A percentile compares a stretch with the other conserved stretches of the same genome.
Evolutionary conservation across 352 stramenopile genomes (phyloP).

Genomic region (Nothophytophthora sp.): DNA sequence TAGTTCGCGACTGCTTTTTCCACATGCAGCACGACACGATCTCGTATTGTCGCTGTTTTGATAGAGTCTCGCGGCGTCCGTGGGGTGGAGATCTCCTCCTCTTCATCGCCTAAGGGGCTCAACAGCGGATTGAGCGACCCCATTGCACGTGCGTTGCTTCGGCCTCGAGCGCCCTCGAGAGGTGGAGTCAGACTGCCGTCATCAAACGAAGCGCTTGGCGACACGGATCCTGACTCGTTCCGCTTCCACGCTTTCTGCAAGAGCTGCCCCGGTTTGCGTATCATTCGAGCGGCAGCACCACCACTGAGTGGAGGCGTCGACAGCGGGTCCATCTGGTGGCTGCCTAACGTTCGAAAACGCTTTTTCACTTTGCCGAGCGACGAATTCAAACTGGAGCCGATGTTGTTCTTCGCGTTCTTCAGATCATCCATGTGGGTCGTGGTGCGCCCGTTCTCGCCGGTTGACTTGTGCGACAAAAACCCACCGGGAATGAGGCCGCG

Average conservation of each 20-base stretch:
- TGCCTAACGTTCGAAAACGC: conserved; percentile 61
- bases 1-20: conserved; percentile 64
- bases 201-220: conserved; percentile 29
- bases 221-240: conserved; percentile 22
- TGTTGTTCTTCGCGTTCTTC: conserved; percentile 74
- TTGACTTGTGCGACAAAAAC: conserved; percentile 36
- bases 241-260: conserved; percentile 65
- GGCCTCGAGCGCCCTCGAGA: conserved; percentile 13
- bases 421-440: conserved; percentile 61
- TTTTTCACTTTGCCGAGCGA: conserved; percentile 78
- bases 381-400: conserved; percentile 72
- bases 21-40: conserved; percentile 55
- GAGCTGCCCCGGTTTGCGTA: conserved; percentile 67
- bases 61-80: conserved; percentile 6
- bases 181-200: conserved; percentile 23
- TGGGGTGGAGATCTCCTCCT: conserved; percentile 8
- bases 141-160: conserved; percentile 12
- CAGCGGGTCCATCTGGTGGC: conserved; percentile 45
- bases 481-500: conserved; percentile 42
- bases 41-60: conserved; percentile 33
- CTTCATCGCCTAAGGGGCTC: conserved; percentile 21
- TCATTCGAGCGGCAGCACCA: conserved; percentile 57
- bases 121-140: conserved; percentile 24
- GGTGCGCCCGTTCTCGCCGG: conserved; percentile 19
- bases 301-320: conserved; percentile 25